Conservation (phyloP, 1,284 basidiomycete genomes). For the Fomitopsis schrenkii region DNA sequence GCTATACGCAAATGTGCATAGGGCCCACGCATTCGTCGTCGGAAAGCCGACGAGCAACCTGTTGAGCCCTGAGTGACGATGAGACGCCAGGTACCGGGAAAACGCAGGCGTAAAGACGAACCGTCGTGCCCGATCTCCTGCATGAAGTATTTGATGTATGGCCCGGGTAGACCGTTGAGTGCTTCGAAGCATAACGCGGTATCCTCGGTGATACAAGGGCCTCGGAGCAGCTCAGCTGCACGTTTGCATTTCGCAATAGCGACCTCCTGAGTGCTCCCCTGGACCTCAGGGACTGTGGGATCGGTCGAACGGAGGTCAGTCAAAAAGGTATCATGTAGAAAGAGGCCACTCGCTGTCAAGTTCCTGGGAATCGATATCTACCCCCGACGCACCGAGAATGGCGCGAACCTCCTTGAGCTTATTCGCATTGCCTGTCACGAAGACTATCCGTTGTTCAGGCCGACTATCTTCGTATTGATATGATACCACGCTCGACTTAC, state of each 20-base stretch:
- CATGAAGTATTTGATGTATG: slow-evolving; percentile 96
- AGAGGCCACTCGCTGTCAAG: slow-evolving; percentile 56
- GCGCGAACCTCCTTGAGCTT: slow-evolving; percentile 88
- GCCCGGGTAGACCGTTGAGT: slow-evolving; percentile 87
- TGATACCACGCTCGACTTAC: not conserved
- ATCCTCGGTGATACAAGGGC: slow-evolving; percentile 95
- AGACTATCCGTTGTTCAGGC: slow-evolving; percentile 45
- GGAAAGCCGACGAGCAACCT: slow-evolving; percentile 82
- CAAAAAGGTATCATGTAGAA: slow-evolving; percentile 2
- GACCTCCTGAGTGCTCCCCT: slow-evolving; percentile 90
- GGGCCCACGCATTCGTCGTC: slow-evolving; percentile 78
- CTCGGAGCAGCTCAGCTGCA: slow-evolving; percentile 80
- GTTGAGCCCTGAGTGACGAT: slow-evolving; percentile 64
- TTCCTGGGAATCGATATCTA: slow-evolving; percentile 65
- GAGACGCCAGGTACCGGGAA: not conserved
- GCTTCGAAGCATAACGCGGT: slow-evolving; percentile 93
- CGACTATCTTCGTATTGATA: too few species aligned
- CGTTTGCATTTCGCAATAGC: slow-evolving; percentile 84
- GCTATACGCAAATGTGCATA: slow-evolving; percentile 96
- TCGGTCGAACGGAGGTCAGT: not conserved
- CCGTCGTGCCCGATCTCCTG: slow-evolving; percentile 76
- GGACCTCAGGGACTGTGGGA: slow-evolving; percentile 83
- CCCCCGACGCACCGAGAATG: slow-evolving; percentile 60
- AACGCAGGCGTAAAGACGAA: slow-evolving; percentile 12
- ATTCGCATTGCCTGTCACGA: slow-evolving; percentile 94